Conservation (phyloP, 176 grass and related monocot species). For the Oryza punctata region DNA sequence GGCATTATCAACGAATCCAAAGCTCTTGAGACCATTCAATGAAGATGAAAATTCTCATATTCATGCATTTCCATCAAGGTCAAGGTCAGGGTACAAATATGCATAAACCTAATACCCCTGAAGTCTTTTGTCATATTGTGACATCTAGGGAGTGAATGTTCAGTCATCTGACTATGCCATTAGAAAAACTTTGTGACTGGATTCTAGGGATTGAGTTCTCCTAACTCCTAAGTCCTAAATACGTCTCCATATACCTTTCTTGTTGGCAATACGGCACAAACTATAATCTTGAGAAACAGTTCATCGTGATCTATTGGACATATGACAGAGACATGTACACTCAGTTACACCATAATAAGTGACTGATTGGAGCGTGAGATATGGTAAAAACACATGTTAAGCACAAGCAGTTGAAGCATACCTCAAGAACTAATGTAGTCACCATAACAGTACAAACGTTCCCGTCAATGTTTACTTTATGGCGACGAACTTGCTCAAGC, state of each 20-base stretch:
- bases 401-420: conserved; percentile 33
- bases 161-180: background rate
- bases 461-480: conserved; percentile 97
- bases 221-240: background rate
- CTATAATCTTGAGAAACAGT: background rate
- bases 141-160: background rate
- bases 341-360: background rate
- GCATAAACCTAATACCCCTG: background rate
- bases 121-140: background rate
- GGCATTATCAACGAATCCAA: background rate
- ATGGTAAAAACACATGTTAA: background rate
- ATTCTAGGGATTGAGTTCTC: background rate
- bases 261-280: background rate
- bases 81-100: background rate
- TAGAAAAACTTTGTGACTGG: background rate
- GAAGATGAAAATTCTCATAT: background rate
- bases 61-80: background rate
- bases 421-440: conserved; percentile 98
- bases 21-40: background rate
- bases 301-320: conserved; percentile 4
- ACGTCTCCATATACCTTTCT: background rate
- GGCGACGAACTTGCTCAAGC: conserved; percentile 83
- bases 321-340: background rate
- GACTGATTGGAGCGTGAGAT: background rate
- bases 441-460: conserved; percentile 99